phyloP scores from a whole-genome alignment of 257 asterid species.

The Orobanche coerulescens region DNA sequence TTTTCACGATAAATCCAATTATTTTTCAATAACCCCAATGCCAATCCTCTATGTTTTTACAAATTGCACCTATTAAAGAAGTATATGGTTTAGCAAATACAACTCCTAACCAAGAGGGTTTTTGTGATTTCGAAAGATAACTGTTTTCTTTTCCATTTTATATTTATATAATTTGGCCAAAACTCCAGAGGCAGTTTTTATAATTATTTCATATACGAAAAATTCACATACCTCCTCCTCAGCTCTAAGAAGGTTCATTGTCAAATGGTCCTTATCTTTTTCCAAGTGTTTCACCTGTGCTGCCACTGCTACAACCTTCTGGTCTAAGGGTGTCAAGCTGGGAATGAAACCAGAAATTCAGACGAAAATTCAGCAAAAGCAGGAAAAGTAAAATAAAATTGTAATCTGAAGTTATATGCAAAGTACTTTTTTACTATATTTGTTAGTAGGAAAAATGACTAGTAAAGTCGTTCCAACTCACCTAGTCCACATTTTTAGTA shows the following conservation, averaged over 20 bases:
- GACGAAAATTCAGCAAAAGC: conserved; percentile 15
- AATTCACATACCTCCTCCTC: conserved; percentile 71
- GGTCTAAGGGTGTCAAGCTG: conserved; percentile 63
- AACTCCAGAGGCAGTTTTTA: not conserved
- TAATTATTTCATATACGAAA: not conserved
- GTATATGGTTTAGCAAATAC: not conserved
- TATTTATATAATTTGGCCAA: not conserved
- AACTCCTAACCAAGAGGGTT: not conserved
- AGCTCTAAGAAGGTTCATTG: conserved; percentile 63
- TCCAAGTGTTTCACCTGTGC: conserved; percentile 50
- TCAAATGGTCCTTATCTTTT: conserved; percentile 63
- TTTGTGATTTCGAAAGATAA: not conserved
- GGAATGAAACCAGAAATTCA: conserved; percentile 23
- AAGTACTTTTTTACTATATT: not conserved
- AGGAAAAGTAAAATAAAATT: not conserved
- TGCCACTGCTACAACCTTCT: conserved; percentile 53
- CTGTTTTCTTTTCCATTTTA: not conserved
- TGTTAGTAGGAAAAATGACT: not conserved
- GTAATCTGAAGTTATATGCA: not conserved
- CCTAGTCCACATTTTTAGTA: conserved; percentile 57
- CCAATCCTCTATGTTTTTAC: not conserved
- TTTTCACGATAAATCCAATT: not conserved
- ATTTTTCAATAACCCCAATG: not conserved
- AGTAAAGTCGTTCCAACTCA: conserved; percentile 26
- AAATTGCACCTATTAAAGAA: too few relatives aligned